Base-by-base conservation (phyloP, 2,329 filamentous ascomycete species). In the Talaromyces islandicus region DNA sequence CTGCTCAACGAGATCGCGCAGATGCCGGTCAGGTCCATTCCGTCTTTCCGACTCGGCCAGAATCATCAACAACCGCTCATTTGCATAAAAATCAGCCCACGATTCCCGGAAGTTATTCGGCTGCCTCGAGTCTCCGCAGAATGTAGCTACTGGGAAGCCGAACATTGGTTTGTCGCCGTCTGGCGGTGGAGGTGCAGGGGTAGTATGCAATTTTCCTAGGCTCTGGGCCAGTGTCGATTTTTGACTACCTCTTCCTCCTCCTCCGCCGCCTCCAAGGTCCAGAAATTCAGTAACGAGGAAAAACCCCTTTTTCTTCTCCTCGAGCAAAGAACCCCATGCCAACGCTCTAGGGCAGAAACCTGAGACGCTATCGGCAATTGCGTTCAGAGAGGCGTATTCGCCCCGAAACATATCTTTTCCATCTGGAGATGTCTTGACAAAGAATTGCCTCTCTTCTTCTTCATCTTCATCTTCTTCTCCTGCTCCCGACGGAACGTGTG, bases 31-130 rank as follows among this genome's bases (percentile, higher is more conserved):
- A 0, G 71, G 53, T 0, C 90, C 89, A 67, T 94, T 87, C 0
- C 81, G 82, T 65, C 73, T 73, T 64, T 87, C 78, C 0, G 82
- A 84, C 25, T 81, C 78, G 7, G 74, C 73, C 12, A 90, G 69
- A 53, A 97, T 87, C 54, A 80, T 81, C 11, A 87, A 79, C 55
- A 97, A 75, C 3, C 92, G 81, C 66, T 88, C 87, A 30, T 95
- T 81, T 0, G 88, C 89, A 71, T 91, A 97, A 69, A 97, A 97
- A 0, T 91, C 86, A 0, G 89, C 85, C 93, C 93, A 97, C 11
- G 85, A 88, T 6, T 79, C 76, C 54, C 80, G 83, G 77, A 84
- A 96, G 0, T 77, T 77, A 70, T 97, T 97, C 54, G 91, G 85
- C 75, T 97, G 93, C 46, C 83, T 83, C 7, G 91, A 94, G 52